phyloP scores from a whole-genome alignment of 257 asterid species.

The Capsicum chinense region DNA sequence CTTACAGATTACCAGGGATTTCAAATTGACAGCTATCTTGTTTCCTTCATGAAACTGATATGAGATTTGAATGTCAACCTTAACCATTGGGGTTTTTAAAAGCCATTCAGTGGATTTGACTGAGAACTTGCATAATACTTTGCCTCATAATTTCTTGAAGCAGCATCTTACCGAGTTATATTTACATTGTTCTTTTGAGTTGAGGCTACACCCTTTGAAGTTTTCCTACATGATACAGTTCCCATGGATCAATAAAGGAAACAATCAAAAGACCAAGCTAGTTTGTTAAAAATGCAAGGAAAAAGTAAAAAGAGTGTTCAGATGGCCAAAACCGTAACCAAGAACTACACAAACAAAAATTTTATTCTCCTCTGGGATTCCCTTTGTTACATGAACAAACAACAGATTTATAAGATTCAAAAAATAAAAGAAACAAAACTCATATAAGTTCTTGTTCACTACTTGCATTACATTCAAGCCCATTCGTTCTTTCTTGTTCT shows the following conservation, averaged over 20 bases:
- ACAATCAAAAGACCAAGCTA: background rate
- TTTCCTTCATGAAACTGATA: background rate
- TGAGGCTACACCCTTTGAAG: background rate
- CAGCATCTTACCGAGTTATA: background rate
- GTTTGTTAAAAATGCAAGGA: background rate
- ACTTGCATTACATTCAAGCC: constrained; percentile 22
- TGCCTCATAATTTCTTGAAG: background rate
- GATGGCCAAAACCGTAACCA: background rate
- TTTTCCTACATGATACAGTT: too few species aligned
- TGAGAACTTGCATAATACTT: background rate
- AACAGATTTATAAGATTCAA: constrained; percentile 4
- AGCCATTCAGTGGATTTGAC: background rate
- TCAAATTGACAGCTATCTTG: background rate
- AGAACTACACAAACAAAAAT: background rate
- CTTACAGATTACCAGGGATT: constrained; percentile 19
- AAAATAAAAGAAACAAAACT: background rate
- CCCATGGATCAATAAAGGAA: background rate
- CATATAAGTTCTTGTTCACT: constrained; percentile 16
- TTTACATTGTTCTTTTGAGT: background rate
- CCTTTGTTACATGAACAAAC: constrained; percentile 9
- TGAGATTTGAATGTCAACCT: background rate
- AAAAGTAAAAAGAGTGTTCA: background rate
- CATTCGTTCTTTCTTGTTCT: constrained; percentile 55
- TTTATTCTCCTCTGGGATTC: background rate
- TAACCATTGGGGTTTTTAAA: background rate